Conservation (phyloP, 768 basidiomycete species). For the Auricularia auricula-judae region DNA sequence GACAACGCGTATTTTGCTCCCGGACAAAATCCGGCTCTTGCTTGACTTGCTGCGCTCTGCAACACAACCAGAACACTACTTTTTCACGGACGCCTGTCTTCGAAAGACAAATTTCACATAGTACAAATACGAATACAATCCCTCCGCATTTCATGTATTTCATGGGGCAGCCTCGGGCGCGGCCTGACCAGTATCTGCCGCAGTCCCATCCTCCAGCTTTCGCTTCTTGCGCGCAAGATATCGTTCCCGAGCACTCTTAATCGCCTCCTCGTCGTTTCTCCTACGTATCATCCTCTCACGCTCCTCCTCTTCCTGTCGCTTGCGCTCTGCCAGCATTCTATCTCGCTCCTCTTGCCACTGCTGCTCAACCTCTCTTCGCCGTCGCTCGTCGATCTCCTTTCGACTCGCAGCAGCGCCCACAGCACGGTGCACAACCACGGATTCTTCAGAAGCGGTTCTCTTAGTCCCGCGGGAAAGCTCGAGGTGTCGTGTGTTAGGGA, state of each 20-base stretch:
- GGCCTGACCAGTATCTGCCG: background rate
- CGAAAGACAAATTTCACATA: too few relatives aligned
- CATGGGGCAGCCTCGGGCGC: too few relatives aligned
- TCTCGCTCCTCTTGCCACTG: conserved; percentile 43
- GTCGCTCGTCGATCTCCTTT: conserved; percentile 74
- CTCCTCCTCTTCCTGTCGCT: conserved; percentile 51
- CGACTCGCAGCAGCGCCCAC: conserved; percentile 74
- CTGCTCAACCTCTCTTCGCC: conserved; percentile 44
- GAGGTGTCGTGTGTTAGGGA: conserved; percentile 68
- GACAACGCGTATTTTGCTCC: background rate
- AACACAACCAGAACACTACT: too few relatives aligned
- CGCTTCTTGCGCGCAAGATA: conserved; percentile 73
- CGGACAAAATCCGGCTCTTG: background rate
- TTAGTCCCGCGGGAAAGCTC: conserved; percentile 26
- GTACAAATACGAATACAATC: too few relatives aligned
- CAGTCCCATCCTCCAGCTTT: conserved; percentile 41
- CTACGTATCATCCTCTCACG: conserved; percentile 55
- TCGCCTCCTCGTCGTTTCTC: conserved; percentile 64
- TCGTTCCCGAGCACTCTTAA: conserved; percentile 63
- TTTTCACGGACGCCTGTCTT: too few relatives aligned
- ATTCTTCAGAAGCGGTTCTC: conserved; percentile 19
- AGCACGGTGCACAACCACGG: conserved; percentile 50
- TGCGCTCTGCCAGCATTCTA: conserved; percentile 32
- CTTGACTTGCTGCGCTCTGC: too few relatives aligned
- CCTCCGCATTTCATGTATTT: too few relatives aligned